Evolutionary conservation across 768 basidiomycete species (phyloP).

Genomic region (Lepiota venenata): DNA sequence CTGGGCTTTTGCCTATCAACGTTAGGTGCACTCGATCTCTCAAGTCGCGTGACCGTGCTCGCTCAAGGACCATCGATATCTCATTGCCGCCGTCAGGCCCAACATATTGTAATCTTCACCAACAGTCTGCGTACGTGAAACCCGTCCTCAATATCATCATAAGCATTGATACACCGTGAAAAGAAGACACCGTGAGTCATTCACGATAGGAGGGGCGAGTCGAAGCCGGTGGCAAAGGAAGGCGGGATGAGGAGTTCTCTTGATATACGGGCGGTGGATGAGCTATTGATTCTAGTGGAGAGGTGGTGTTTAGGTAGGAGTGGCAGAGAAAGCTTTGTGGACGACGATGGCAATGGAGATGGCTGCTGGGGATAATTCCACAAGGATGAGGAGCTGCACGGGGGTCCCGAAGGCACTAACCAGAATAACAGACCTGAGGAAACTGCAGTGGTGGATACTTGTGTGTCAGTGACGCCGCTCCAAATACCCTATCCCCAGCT

Average conservation of each 20-base stretch:
- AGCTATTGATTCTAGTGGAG: conserved; percentile 30
- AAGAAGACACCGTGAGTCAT: conserved; percentile 41
- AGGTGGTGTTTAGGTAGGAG: conserved; percentile 42
- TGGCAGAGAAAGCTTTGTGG: too few species aligned
- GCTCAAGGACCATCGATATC: conserved; percentile 28
- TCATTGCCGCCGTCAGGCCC: conserved; percentile 35
- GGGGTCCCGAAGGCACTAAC: too few species aligned
- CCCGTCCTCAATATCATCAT: conserved; percentile 60
- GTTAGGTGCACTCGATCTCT: too few species aligned
- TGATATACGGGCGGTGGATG: conserved; percentile 34
- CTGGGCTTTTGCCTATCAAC: too few species aligned
- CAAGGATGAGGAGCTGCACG: too few species aligned
- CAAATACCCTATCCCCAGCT: too few species aligned
- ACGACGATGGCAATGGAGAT: too few species aligned
- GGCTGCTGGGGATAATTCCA: background rate
- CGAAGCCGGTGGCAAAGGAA: conserved; percentile 32
- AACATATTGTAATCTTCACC: conserved; percentile 24
- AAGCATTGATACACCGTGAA: conserved; percentile 55
- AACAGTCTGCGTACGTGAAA: conserved; percentile 66
- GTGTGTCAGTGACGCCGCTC: too few species aligned
- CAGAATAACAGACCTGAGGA: too few species aligned
- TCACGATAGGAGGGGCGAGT: conserved; percentile 57
- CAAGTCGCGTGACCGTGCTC: too few species aligned
- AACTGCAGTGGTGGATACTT: too few species aligned
- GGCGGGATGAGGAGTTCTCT: conserved; percentile 37